Evolutionary conservation across 495 filamentous ascomycete species (phyloP).

Genomic region (Hapsidospora chrysogenum): DNA sequence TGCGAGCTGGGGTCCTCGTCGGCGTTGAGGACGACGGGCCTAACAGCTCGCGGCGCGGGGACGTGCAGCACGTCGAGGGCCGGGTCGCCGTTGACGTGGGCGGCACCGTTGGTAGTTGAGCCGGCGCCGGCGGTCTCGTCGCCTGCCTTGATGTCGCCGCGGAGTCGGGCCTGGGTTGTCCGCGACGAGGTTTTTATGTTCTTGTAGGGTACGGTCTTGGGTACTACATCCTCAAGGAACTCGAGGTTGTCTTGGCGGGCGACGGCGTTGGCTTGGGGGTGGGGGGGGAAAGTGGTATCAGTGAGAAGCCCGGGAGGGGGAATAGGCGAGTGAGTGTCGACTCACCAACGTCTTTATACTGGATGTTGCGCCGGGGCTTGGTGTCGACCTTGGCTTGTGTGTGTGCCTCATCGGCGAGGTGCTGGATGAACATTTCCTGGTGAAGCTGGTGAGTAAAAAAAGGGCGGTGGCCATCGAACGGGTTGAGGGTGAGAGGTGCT

Average conservation of each 20-base stretch:
- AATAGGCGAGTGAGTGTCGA: conserved; percentile 1
- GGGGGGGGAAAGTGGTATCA: neutral
- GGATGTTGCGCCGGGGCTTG: conserved; percentile 84
- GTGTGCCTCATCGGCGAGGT: conserved; percentile 69
- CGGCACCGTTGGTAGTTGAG: conserved; percentile 10
- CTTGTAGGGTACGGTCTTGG: conserved; percentile 66
- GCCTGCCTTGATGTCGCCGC: conserved; percentile 10
- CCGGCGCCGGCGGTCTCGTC: neutral
- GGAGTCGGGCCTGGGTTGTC: conserved; percentile 20
- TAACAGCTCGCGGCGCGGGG: neutral
- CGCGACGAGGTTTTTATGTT: conserved; percentile 46
- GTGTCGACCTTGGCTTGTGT: conserved; percentile 79
- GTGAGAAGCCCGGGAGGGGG: neutral
- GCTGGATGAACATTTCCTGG: conserved; percentile 91
- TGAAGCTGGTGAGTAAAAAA: conserved; percentile 1
- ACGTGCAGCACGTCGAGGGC: neutral
- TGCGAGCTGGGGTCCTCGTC: conserved; percentile 22
- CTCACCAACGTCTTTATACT: conserved; percentile 83
- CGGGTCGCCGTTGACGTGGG: conserved; percentile 8
- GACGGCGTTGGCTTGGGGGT: conserved; percentile 59
- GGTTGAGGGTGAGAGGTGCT: conserved; percentile 4
- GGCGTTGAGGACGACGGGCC: conserved; percentile 10
- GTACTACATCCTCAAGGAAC: conserved; percentile 83
- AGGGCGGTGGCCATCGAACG: neutral
- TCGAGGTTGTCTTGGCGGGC: conserved; percentile 84